phyloP scores from a whole-genome alignment of 805 yeast genomes.

The Blastobotrys parvus region DNA sequence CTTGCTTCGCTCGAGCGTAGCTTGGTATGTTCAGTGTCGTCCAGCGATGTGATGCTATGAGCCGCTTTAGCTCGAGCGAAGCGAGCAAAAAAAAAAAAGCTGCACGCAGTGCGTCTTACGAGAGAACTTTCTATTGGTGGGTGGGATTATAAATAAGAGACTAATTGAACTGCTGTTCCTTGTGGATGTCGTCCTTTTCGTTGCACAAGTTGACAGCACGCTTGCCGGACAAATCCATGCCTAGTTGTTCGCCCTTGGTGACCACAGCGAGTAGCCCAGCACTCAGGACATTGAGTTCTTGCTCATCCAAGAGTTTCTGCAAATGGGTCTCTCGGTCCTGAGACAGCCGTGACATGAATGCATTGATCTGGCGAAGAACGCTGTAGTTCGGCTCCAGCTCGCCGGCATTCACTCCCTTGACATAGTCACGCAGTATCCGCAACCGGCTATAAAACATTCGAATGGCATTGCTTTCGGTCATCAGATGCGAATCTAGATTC shows the following conservation, averaged over 20 bases:
- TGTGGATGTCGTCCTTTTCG: not conserved
- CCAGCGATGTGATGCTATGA: too few relatives aligned
- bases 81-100: too few relatives aligned
- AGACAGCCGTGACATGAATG: constrained; percentile 13
- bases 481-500: constrained; percentile 9
- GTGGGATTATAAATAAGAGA: too few relatives aligned
- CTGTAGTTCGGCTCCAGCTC: constrained; percentile 12
- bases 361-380: constrained; percentile 18
- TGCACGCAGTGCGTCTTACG: too few relatives aligned
- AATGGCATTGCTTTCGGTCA: constrained; percentile 20
- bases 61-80: too few relatives aligned
- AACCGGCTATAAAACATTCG: constrained; percentile 19
- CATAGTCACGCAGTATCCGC: constrained; percentile 15
- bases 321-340: constrained; percentile 7
- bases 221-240: constrained; percentile 15
- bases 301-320: constrained; percentile 9
- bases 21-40: too few relatives aligned
- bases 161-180: too few relatives aligned
- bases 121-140: too few relatives aligned
- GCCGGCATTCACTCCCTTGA: constrained; percentile 11
- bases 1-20: too few relatives aligned
- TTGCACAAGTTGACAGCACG: not conserved
- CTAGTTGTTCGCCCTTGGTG: constrained; percentile 17
- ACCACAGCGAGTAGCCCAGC: constrained; percentile 20
- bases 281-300: constrained; percentile 20